A percentile compares a stretch with the other conserved stretches of the same genome.
Evolutionary conservation across 192 early-diverging fungal genomes (phyloP).

Genomic region (Coemansia sp.): DNA sequence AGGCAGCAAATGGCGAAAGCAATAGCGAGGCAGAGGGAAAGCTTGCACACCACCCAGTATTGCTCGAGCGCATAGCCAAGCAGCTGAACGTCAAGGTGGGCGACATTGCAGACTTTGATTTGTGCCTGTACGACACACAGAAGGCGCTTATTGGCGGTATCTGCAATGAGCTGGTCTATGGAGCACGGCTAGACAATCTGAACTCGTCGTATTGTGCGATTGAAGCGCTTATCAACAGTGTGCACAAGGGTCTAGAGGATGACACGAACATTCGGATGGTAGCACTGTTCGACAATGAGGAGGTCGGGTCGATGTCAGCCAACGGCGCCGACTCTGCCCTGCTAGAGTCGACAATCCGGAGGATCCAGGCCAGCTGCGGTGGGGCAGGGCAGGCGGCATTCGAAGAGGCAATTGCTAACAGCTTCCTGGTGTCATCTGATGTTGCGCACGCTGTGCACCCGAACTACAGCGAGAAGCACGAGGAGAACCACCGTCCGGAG

Average conservation of each 20-base stretch:
- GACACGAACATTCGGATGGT: slow-evolving; percentile 71
- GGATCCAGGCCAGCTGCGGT: slow-evolving; percentile 56
- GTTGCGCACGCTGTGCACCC: slow-evolving; percentile 93
- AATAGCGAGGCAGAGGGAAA: slow-evolving; percentile 11
- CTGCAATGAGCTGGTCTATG: slow-evolving; percentile 91
- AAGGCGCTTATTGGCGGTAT: slow-evolving; percentile 86
- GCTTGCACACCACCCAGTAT: slow-evolving; percentile 72
- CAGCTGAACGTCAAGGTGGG: slow-evolving; percentile 62
- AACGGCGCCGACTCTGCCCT: slow-evolving; percentile 94
- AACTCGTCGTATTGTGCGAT: slow-evolving; percentile 94
- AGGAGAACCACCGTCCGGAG: slow-evolving; percentile 86
- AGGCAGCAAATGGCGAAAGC: slow-evolving; percentile 49
- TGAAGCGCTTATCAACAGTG: slow-evolving; percentile 52
- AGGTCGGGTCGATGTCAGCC: slow-evolving; percentile 89
- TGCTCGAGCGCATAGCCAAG: slow-evolving; percentile 75
- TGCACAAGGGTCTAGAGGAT: slow-evolving; percentile 16
- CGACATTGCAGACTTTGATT: slow-evolving; percentile 93
- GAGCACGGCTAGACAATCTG: slow-evolving; percentile 92
- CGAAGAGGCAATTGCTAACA: slow-evolving; percentile 80
- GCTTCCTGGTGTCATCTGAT: slow-evolving; percentile 86
- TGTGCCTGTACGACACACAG: slow-evolving; percentile 96
- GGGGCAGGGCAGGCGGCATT: slow-evolving; percentile 60
- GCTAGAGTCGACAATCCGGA: slow-evolving; percentile 68
- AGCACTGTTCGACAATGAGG: slow-evolving; percentile 97
- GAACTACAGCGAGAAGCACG: slow-evolving; percentile 91